These are phyloP conservation scores for Cochlearia excelsa DNA, from an alignment of 345 rosid species.

Conservation along the genomic window DNA sequence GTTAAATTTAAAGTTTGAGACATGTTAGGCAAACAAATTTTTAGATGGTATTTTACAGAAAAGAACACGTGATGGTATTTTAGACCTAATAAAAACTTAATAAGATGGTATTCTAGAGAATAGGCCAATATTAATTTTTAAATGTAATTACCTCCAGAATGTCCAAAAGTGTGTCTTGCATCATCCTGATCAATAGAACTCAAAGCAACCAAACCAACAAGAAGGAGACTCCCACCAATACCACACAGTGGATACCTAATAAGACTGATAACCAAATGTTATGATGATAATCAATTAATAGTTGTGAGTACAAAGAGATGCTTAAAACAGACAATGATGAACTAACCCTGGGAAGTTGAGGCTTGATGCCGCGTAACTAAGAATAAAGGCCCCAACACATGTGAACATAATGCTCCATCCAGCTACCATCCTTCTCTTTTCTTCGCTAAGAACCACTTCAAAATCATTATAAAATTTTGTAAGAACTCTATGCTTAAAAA, in stretches of 20 bases:
- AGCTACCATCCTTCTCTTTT: slow-evolving; percentile 67
- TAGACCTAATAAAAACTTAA: too few relatives aligned
- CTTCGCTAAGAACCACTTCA: slow-evolving; percentile 54
- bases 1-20: too few relatives aligned
- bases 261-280: slow-evolving; percentile 39
- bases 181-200: slow-evolving; percentile 78
- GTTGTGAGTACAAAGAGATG: slow-evolving; percentile 15
- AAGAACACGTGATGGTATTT: too few relatives aligned
- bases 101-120: too few relatives aligned
- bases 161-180: slow-evolving; percentile 85
- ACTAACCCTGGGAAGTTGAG: slow-evolving; percentile 68
- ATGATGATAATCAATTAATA: slow-evolving; percentile 4
- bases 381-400: slow-evolving; percentile 65
- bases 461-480: slow-evolving; percentile 6
- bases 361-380: slow-evolving; percentile 71
- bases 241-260: slow-evolving; percentile 62
- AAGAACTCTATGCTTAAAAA: background rate
- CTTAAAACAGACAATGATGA: slow-evolving; percentile 6
- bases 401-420: slow-evolving; percentile 89
- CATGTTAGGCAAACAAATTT: too few relatives aligned
- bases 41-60: too few relatives aligned
- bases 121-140: too few relatives aligned
- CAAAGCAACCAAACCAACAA: slow-evolving; percentile 65
- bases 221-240: slow-evolving; percentile 70
- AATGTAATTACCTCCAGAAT: slow-evolving; percentile 71